These are phyloP conservation scores for Astraeus odoratus DNA, from an alignment of 768 basidiomycete species.

Conservation along the genomic window DNA sequence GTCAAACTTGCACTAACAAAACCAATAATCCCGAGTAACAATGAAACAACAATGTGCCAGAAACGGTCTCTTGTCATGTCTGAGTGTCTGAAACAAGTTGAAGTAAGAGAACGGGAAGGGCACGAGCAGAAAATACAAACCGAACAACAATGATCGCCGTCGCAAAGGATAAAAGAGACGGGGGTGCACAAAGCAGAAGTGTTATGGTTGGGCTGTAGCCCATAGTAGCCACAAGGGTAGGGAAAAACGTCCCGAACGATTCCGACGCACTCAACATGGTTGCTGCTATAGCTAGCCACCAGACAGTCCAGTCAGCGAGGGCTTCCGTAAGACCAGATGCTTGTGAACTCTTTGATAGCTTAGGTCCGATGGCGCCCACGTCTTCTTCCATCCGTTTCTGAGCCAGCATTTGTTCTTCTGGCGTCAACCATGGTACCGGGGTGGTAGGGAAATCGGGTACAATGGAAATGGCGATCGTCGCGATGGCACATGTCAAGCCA, in stretches of 20 bases:
- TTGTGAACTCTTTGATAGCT: constrained; percentile 29
- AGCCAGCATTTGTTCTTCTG: neutral
- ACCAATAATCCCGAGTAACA: constrained; percentile 54
- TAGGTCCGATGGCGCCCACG: constrained; percentile 41
- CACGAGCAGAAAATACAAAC: constrained; percentile 26
- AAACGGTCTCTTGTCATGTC: constrained; percentile 45
- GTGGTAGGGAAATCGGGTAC: constrained; percentile 66
- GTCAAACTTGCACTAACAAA: constrained; percentile 65
- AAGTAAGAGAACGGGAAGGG: neutral
- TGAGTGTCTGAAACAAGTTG: constrained; percentile 43
- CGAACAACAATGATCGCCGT: constrained; percentile 46
- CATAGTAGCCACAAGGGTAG: constrained; percentile 63
- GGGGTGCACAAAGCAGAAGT: constrained; percentile 70
- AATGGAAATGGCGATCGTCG: constrained; percentile 46
- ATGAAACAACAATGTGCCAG: constrained; percentile 28
- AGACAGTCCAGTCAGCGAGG: constrained; percentile 69
- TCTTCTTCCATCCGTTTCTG: constrained; percentile 51
- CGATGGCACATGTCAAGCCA: constrained; percentile 43
- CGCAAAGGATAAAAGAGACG: constrained; percentile 60
- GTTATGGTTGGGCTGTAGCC: constrained; percentile 54
- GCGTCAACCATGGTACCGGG: constrained; percentile 32
- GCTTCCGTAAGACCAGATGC: constrained; percentile 46
- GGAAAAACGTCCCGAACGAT: constrained; percentile 73
- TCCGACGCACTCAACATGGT: constrained; percentile 46
- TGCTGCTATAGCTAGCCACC: constrained; percentile 64